Base-by-base conservation (phyloP, 2,329 filamentous ascomycete genomes). In the Ophioceras dolichostomum region DNA sequence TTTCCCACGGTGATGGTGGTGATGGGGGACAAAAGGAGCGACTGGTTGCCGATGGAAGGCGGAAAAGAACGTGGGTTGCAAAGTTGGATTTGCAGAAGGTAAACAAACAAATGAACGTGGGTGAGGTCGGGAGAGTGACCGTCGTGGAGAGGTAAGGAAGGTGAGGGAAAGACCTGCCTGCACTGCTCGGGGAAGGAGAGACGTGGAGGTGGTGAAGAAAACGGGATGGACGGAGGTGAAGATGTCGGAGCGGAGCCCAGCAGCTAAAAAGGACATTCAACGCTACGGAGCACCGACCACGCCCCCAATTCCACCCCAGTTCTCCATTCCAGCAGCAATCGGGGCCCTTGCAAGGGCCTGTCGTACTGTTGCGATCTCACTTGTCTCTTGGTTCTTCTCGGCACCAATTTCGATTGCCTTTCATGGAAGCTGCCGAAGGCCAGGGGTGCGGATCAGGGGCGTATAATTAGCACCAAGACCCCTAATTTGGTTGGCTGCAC, bases 41-140 rank as follows among this genome's bases (percentile, higher is more conserved):
- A 28, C 16, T 5, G 10, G 10, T 20, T 22, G 22, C 34, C 26
- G 34, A 19, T 21, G 31, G 19, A 33, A 13, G 31, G 17, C 31
- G 19, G 21, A 43, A 46, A 41, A 22, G 42, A 43, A 32, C 22
- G 43, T 33, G n/a, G 31, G n/a, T n/a, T 37, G 32, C 37, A 36
- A 39, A 34, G 30, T 32, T 38, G 36, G 22, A 26, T 26, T 26
- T 26, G 7, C 12, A 12, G 40, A 32, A 26, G 37, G 24, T 35
- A 36, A 39, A 37, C 26, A 40, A 30, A 26, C 29, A 26, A 28
- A 34, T 17, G 34, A 26, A 12, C 22, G 22, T 26, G 22, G 22
- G 34, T 30, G 36, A 22, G 35, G 36, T 32, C 36, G 36, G 36
- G 6, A 14, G 24, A 32, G 36, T 21, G 36, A 28, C 22, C 36